phyloP scores from a whole-genome alignment of 2,329 filamentous ascomycete species.

The Epichloe hybrida region DNA sequence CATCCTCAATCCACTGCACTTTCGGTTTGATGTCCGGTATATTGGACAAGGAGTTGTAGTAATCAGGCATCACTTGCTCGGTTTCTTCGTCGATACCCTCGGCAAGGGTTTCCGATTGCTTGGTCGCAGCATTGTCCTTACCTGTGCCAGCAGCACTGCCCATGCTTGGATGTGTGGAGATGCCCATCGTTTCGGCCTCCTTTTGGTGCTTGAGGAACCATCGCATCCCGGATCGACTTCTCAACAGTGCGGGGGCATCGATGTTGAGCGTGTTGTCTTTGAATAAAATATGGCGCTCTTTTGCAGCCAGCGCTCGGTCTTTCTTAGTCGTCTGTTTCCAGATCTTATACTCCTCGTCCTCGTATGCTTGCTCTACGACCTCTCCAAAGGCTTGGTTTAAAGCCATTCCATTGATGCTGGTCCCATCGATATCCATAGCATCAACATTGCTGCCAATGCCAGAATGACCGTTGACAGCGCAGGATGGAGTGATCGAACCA shows the following conservation, averaged over 20 bases:
- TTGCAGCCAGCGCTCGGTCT: slow-evolving; percentile 73
- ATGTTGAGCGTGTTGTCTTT: slow-evolving; percentile 69
- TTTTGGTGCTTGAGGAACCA: slow-evolving; percentile 72
- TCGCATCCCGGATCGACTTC: slow-evolving; percentile 80
- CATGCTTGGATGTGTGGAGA: slow-evolving; percentile 24
- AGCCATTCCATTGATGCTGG: slow-evolving; percentile 52
- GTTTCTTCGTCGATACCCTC: slow-evolving; percentile 90
- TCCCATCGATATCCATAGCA: slow-evolving; percentile 75
- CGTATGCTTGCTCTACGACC: slow-evolving; percentile 60
- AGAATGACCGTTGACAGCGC: slow-evolving; percentile 52
- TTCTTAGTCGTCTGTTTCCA: slow-evolving; percentile 99
- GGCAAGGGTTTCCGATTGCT: slow-evolving; percentile 61
- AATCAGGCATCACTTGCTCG: slow-evolving; percentile 78
- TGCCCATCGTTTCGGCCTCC: slow-evolving; percentile 42
- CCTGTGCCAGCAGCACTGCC: slow-evolving; percentile 25
- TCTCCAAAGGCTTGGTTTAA: slow-evolving; percentile 51
- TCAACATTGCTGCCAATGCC: slow-evolving; percentile 64
- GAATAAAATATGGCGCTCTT: slow-evolving; percentile 77
- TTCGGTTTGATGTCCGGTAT: slow-evolving; percentile 72
- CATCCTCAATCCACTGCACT: slow-evolving; percentile 79
- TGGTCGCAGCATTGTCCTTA: slow-evolving; percentile 30
- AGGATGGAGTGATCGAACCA: slow-evolving; percentile 61
- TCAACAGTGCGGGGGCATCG: slow-evolving; percentile 76
- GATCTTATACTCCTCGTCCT: slow-evolving; percentile 91
- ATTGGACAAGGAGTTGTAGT: slow-evolving; percentile 77